phyloP scores from a whole-genome alignment of 805 yeast genomes.

The Scheffersomyces coipomensis region DNA sequence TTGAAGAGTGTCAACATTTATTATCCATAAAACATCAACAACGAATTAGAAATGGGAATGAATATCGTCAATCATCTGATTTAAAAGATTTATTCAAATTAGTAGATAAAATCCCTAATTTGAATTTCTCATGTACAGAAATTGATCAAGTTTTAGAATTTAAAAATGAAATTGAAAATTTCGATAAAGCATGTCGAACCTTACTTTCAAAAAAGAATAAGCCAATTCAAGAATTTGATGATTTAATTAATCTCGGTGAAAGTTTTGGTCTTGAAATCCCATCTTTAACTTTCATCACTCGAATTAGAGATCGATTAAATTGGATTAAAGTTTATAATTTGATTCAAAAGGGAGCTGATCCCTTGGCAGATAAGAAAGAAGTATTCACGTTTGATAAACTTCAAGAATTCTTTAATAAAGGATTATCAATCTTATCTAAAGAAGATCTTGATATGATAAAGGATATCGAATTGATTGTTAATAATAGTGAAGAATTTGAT shows the following conservation, averaged over 20 bases:
- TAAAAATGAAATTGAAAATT: conserved; percentile 49
- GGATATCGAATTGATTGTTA: conserved; percentile 20
- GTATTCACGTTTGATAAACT: conserved; percentile 31
- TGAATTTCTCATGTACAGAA: conserved; percentile 57
- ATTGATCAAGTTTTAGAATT: conserved; percentile 57
- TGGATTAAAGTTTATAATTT: conserved; percentile 32
- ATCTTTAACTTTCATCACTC: conserved; percentile 35
- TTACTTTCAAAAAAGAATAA: conserved; percentile 33
- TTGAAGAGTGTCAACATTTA: conserved; percentile 53
- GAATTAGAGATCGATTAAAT: conserved; percentile 31
- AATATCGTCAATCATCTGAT: conserved; percentile 5
- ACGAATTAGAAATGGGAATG: conserved; percentile 38
- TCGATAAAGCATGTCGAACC: conserved; percentile 44
- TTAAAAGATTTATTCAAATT: conserved; percentile 29
- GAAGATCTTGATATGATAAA: conserved; percentile 33
- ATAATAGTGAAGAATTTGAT: conserved; percentile 23
- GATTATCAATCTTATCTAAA: conserved; percentile 23
- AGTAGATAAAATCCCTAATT: conserved; percentile 44
- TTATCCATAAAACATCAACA: conserved; percentile 52
- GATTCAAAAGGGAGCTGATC: conserved; percentile 41
- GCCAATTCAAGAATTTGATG: conserved; percentile 45
- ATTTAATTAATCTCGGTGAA: conserved; percentile 55
- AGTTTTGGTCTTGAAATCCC: conserved; percentile 59
- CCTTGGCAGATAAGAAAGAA: conserved; percentile 33
- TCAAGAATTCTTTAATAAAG: conserved; percentile 23